Percentiles rank a stretch among this genome's conserved stretches.
phyloP scores from a whole-genome alignment of 1,139 yeast species.

The Scheffersomyces cryptocercus region DNA sequence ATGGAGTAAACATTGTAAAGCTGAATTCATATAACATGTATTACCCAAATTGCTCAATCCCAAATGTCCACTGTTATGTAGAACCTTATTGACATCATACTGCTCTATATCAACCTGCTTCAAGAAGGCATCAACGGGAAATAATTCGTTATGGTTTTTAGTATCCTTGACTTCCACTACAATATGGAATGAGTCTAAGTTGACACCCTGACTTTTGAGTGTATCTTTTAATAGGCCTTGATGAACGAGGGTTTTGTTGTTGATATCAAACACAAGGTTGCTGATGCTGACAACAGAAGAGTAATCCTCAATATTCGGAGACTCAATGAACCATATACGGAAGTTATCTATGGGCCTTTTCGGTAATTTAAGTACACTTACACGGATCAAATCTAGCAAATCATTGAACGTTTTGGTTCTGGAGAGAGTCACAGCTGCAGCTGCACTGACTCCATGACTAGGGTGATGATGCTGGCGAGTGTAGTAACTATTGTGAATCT shows the following conservation, averaged over 20 bases:
- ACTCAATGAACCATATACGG: conserved; percentile 43
- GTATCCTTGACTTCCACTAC: conserved; percentile 34
- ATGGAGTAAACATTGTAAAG: conserved; percentile 86
- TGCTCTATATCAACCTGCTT: conserved; percentile 17
- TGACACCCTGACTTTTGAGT: conserved; percentile 35
- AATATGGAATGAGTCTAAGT: conserved; percentile 28
- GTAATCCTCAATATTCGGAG: conserved; percentile 22
- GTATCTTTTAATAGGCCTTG: conserved; percentile 24
- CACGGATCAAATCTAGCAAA: conserved; percentile 26
- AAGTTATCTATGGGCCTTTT: conserved; percentile 6
- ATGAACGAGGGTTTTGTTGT: conserved; percentile 31
- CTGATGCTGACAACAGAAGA: conserved; percentile 26
- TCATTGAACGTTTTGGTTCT: conserved; percentile 36
- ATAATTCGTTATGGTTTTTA: conserved; percentile 13
- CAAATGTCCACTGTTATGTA: conserved; percentile 32
- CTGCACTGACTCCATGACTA: background rate
- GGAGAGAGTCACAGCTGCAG: conserved; percentile 24
- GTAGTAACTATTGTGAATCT: conserved; percentile 4
- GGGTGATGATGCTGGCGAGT: conserved; percentile 10
- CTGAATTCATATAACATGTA: conserved; percentile 96
- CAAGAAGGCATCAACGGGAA: conserved; percentile 32
- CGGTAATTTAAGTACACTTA: conserved; percentile 18
- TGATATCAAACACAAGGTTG: conserved; percentile 32
- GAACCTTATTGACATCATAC: conserved; percentile 15
- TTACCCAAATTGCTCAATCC: conserved; percentile 88